phyloP scores from a whole-genome alignment of 2,329 filamentous ascomycete species.

The Leptodontidium sp. region DNA sequence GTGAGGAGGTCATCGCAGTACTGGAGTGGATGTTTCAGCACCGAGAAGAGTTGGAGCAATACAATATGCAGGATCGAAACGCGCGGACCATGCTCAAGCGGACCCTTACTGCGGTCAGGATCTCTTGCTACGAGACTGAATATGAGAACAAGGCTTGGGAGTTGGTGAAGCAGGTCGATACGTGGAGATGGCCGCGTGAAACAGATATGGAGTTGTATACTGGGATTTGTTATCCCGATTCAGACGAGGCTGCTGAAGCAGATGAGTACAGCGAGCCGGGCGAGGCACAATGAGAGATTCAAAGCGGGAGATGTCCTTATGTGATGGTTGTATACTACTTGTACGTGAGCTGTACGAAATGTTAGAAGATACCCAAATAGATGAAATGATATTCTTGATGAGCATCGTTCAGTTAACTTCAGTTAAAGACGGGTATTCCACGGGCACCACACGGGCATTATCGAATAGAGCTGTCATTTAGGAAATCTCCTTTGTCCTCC shows the following conservation, averaged over 20 bases:
- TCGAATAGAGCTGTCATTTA: not conserved
- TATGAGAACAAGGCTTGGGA: slow-evolving; percentile 31
- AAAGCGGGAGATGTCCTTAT: not conserved
- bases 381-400: not conserved
- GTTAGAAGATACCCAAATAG: slow-evolving; percentile 1
- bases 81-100: slow-evolving; percentile 31
- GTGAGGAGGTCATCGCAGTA: slow-evolving; percentile 62
- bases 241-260: not conserved
- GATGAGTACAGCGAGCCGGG: not conserved
- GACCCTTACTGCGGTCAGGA: slow-evolving; percentile 38
- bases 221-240: not conserved
- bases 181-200: slow-evolving; percentile 44
- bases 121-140: slow-evolving; percentile 32
- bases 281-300: not conserved
- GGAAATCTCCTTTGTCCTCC: not conserved
- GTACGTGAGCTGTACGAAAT: not conserved
- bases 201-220: slow-evolving; percentile 34
- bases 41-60: slow-evolving; percentile 47
- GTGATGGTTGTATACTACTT: slow-evolving; percentile 2
- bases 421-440: too few relatives aligned
- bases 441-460: not conserved
- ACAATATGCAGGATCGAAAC: slow-evolving; percentile 34
- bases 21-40: slow-evolving; percentile 66
- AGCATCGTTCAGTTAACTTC: too few relatives aligned
- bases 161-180: slow-evolving; percentile 38